Evolutionary conservation across 345 rosid genomes (phyloP), one percentile per base, ranked within the genome.

Genomic region (Ceriops tagal): DNA sequence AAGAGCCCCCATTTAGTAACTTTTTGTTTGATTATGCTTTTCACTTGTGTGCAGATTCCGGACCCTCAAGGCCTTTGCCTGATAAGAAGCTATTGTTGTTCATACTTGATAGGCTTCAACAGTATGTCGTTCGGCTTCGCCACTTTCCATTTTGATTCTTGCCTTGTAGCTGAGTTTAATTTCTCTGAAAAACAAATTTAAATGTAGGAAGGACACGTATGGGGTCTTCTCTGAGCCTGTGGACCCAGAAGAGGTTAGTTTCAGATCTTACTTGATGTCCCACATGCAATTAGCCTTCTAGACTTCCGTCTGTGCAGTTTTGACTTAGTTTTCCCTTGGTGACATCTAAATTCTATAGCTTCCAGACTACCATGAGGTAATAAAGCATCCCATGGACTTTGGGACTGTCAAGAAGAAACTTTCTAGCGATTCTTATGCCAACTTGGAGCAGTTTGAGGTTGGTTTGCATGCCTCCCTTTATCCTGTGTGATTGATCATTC

Each of bases 341-440:
- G 64, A 57, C 51, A 26, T 27, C 9, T 46, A 21, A 47, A 47
- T 43, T 31, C 15, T 70, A 58, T 62, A 75, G 79, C 79, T 76
- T 66, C 79, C 79, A 7, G 79, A 76, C 71, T 76, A 76, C 39
- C 72, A 49, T 75, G 79, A 75, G 22, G 60, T 75, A 32, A 65
- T 70, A 60, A 75, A 71, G 53, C 66, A 75, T 70, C 79, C 79
- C 18, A 76, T 76, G 79, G 79, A 76, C 62, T 71, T 76, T 61
- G 68, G 30, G 8, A 76, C 79, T 10, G 57, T 76, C 58, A 71
- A 64, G 58, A 66, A 76, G 62, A 76, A 76, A 8, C 68, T 76
- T 62, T 16, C 64, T 34, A 27, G 21, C n/a, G 65, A 75, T 9
- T 59, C 32, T 55, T 76, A 76, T 34, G 31, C 60, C 26, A 76